These are phyloP conservation scores for Ilyonectria sp. DNA, from an alignment of 2,329 filamentous ascomycete species.

Conservation along the genomic window DNA sequence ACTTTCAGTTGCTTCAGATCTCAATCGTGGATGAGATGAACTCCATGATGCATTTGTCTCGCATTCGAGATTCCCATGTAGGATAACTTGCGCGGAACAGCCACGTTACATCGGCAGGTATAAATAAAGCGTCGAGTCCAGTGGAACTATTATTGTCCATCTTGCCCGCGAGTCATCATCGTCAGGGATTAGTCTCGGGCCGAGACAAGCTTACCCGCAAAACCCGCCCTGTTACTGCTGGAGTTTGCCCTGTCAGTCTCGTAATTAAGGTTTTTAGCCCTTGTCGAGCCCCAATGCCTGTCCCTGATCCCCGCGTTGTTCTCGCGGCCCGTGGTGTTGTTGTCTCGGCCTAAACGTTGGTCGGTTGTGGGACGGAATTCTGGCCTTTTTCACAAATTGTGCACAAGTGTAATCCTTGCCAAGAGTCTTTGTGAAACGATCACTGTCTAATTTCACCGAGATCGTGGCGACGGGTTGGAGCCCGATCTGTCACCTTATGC, in stretches of 20 bases:
- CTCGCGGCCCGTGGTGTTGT: neutral
- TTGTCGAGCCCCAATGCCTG: neutral
- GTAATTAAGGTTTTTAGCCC: conserved; percentile 1
- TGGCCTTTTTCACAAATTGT: neutral
- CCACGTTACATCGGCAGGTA: neutral
- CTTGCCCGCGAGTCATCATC: neutral
- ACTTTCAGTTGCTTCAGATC: neutral
- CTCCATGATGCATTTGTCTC: neutral
- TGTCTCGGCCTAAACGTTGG: neutral
- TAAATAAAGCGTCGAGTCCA: neutral
- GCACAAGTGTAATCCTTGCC: neutral
- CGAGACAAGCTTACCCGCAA: conserved; percentile 7
- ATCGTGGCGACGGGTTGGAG: neutral
- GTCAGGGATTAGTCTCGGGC: neutral
- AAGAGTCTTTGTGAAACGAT: neutral
- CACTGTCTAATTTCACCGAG: neutral
- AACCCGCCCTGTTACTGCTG: neutral
- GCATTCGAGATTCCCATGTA: neutral
- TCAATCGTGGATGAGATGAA: neutral
- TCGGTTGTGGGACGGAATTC: neutral
- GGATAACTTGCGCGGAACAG: neutral
- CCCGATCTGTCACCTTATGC: neutral
- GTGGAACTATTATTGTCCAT: neutral
- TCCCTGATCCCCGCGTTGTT: neutral
- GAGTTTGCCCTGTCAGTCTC: neutral